These are phyloP conservation scores for Waltergamsia citrina DNA, from an alignment of 2,329 filamentous ascomycete species.

Conservation along the genomic window DNA sequence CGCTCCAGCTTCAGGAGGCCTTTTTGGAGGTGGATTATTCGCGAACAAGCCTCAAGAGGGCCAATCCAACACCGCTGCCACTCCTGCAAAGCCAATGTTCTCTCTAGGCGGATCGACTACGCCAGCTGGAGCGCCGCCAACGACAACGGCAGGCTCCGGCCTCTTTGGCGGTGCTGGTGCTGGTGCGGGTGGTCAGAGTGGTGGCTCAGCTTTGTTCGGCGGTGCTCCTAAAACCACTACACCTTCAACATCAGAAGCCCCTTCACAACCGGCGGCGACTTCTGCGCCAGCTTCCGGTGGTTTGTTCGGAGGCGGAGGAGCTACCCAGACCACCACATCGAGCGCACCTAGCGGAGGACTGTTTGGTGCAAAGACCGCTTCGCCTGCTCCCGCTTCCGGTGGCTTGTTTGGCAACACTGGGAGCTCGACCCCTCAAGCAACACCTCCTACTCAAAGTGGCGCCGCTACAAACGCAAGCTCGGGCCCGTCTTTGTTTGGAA, in stretches of 20 bases:
- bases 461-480: not conserved
- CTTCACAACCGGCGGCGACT: constrained; percentile 3
- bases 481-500: constrained; percentile 2
- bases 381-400: constrained; percentile 10
- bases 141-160: constrained; percentile 16
- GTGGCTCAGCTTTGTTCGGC: constrained; percentile 4
- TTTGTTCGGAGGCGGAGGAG: constrained; percentile 9
- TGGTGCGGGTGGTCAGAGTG: constrained; percentile 6
- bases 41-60: constrained; percentile 11
- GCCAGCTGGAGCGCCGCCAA: constrained; percentile 43
- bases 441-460: not conserved
- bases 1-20: constrained; percentile 19
- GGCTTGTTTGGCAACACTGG: constrained; percentile 15
- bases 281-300: constrained; percentile 5
- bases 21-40: constrained; percentile 30
- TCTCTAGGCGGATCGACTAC: constrained; percentile 39
- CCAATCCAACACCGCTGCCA: constrained; percentile 15
- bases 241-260: constrained; percentile 5
- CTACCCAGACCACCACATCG: constrained; percentile 7
- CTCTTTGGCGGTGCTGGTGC: constrained; percentile 17
- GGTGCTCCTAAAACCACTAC: constrained; percentile 11
- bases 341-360: no score
- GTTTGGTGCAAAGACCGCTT: constrained; percentile 13
- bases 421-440: constrained; percentile 4
- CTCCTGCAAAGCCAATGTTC: constrained; percentile 36